Conservation (phyloP, 2,329 filamentous ascomycete species). For the Cytospora leucostoma region DNA sequence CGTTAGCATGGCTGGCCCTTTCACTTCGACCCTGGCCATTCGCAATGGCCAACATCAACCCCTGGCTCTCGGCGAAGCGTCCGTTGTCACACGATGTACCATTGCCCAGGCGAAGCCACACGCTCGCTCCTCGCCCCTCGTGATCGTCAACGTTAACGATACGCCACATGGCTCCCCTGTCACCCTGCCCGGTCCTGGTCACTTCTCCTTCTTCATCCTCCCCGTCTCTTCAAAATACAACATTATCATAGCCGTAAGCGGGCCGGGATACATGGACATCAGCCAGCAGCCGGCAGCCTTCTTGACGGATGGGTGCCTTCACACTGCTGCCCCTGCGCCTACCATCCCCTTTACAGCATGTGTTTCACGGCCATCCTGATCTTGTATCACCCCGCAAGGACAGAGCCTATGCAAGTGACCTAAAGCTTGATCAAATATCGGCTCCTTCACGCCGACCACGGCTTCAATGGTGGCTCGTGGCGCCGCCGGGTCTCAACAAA, state of each 20-base stretch:
- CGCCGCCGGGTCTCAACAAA: constrained; percentile 17
- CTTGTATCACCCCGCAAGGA: constrained; percentile 1
- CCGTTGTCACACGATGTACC: neutral
- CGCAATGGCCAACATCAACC: neutral
- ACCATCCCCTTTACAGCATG: neutral
- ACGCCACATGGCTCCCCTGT: constrained; percentile 26
- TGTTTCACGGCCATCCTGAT: constrained; percentile 3
- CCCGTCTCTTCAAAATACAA: neutral
- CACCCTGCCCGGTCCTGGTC: neutral
- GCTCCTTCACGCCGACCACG: neutral
- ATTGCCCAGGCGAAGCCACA: constrained; percentile 9
- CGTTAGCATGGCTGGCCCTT: neutral
- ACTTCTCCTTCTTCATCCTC: neutral
- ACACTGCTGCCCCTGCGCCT: constrained; percentile 4
- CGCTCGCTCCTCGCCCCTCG: neutral
- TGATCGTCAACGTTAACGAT: constrained; percentile 5
- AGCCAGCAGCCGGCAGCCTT: neutral
- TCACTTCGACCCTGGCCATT: neutral
- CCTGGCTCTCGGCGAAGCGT: neutral
- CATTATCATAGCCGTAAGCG: neutral
- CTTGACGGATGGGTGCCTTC: constrained; percentile 2
- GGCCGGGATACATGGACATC: neutral
- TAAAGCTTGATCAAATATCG: neutral
- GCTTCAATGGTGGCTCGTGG: constrained; percentile 20
- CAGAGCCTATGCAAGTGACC: neutral